phyloP scores from a whole-genome alignment of 1,284 basidiomycete species.

The Dichomitus squalens region DNA sequence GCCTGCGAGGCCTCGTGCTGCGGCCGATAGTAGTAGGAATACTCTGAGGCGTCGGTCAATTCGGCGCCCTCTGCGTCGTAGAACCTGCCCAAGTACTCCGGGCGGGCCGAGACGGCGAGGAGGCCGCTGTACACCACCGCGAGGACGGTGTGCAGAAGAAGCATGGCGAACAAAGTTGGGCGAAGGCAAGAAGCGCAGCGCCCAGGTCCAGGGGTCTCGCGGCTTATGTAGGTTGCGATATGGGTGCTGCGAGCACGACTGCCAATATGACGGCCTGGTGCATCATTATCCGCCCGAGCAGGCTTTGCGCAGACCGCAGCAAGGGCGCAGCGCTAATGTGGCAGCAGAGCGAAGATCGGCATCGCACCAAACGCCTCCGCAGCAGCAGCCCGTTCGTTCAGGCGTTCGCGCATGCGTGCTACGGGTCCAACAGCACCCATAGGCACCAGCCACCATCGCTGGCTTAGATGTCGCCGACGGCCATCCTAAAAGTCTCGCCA shows the following conservation, averaged over 20 bases:
- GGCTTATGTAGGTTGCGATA: constrained; percentile 2
- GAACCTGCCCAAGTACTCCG: constrained; percentile 1
- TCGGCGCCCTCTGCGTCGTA: constrained; percentile 3
- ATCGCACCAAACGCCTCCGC: constrained; percentile 8
- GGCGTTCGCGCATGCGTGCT: no score
- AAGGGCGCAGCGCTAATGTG: constrained; percentile 9
- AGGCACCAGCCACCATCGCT: no score
- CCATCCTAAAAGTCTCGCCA: no score
- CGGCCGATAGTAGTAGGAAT: not conserved
- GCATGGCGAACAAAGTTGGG: constrained; percentile 19
- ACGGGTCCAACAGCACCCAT: no score
- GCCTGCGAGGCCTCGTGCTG: not conserved
- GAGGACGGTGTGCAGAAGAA: constrained; percentile 22
- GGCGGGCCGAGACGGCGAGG: constrained; percentile 23
- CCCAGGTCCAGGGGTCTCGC: not conserved
- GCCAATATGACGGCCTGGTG: constrained; percentile 7
- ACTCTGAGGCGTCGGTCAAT: not conserved
- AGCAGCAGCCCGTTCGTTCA: not conserved
- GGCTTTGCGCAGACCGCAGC: constrained; percentile 19
- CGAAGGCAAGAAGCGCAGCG: not conserved
- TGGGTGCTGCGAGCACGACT: not conserved
- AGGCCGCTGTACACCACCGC: constrained; percentile 26
- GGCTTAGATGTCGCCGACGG: no score
- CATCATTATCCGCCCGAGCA: constrained; percentile 8
- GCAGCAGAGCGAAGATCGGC: not conserved